phyloP scores from a whole-genome alignment of 2,329 filamentous ascomycete species.

The Lecanicillium sp. region DNA sequence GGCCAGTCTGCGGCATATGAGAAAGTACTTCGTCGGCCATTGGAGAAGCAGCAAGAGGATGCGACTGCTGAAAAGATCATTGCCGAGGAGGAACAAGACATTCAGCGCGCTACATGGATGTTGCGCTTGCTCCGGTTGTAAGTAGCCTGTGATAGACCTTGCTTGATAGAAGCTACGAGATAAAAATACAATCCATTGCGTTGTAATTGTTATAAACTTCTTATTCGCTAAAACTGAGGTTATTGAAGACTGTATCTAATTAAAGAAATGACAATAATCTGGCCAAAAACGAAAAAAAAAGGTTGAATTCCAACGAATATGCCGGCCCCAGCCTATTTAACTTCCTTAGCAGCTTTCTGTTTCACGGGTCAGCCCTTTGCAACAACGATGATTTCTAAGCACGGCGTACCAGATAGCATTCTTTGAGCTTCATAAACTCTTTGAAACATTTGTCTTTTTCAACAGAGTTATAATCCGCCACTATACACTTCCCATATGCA shows the following conservation, averaged over 20 bases:
- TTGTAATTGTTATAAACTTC: no score
- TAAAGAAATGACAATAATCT: no score
- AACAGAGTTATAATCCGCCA: conserved; percentile 81
- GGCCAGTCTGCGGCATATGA: conserved; percentile 61
- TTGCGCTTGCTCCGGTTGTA: conserved; percentile 68
- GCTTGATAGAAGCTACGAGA: conserved; percentile 4
- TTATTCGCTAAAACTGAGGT: no score
- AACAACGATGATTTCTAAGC: no score
- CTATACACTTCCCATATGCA: conserved; percentile 83
- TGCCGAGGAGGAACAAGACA: conserved; percentile 74
- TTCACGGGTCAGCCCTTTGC: no score
- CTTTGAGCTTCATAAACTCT: conserved; percentile 78
- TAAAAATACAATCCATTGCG: no score
- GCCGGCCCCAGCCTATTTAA: conserved; percentile 6
- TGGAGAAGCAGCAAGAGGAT: conserved; percentile 42
- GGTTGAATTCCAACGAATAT: no score
- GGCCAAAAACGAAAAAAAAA: no score
- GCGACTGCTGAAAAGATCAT: conserved; percentile 41
- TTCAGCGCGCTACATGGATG: conserved; percentile 74
- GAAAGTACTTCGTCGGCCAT: conserved; percentile 67
- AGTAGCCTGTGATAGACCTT: no score
- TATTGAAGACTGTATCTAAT: no score
- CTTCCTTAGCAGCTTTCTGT: conserved; percentile 10
- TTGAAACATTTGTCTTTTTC: conserved; percentile 83
- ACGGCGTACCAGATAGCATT: conserved; percentile 75